Evolutionary conservation across 2,329 filamentous ascomycete species (phyloP), one percentile per base, ranked within the genome.

Genomic region (Venturia oleaginea): DNA sequence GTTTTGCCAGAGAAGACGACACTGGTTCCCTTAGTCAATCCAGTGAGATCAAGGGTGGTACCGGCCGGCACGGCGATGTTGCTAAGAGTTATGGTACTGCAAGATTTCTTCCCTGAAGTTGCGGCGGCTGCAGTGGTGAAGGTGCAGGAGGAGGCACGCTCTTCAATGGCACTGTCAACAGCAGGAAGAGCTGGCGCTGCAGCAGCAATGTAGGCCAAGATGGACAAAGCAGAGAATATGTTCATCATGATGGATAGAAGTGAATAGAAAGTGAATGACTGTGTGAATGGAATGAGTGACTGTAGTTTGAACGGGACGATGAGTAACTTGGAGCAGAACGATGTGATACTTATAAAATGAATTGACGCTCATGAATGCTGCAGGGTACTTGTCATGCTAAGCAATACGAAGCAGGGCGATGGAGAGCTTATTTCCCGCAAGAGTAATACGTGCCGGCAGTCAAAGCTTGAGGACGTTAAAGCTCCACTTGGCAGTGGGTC

Each of bases 51-150:
- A 10, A 78, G 70, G 19, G 75, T 76, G 40, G 69, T 70, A 22
- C 73, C 72, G 4, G 76, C 69, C 7, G 76, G 76, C 17, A 77
- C 73, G 11, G 67, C 70, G 19, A 77, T 69, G 66, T 72, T 71
- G 63, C 68, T 70, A 6, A 79, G 71, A 34, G 74, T 69, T 63
- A 79, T 78, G 59, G 70, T 72, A 1, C 73, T 69, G 70, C 75
- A 77, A 24, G 67, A 48, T 22, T 61, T 62, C 54, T 40, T 48
- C 4, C 57, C 40, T 27, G 60, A n/a, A 37, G 30, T 51, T 10
- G 60, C 60, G 32, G 22, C 40, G 17, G 60, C 40, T 27, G 60
- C 60, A 48, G 37, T 27, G 32, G 60, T 62, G 32, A 62, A 62
- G 6, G 60, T 62, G 43, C 60, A 62, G 60, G 38, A 32, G 30